Conservation (phyloP, 2,329 filamentous ascomycete genomes). For the Metarhizium humberi region DNA sequence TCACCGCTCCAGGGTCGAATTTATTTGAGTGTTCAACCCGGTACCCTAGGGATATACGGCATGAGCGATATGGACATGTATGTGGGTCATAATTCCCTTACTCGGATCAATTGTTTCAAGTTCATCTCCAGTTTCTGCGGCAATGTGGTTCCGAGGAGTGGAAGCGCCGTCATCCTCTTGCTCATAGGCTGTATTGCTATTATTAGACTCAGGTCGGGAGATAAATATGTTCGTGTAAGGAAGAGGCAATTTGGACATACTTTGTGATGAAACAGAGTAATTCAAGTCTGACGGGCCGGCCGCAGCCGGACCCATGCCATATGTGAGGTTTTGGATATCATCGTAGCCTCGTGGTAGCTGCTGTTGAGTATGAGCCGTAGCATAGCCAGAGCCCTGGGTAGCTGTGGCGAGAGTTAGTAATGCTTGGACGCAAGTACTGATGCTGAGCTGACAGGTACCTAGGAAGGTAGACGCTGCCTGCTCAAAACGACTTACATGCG, state of each 20-base stretch:
- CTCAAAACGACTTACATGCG: background rate
- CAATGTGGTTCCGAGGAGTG: background rate
- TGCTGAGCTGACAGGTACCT: background rate
- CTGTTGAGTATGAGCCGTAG: background rate
- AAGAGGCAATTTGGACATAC: background rate
- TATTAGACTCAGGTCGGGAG: background rate
- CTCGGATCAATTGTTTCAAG: constrained; percentile 25
- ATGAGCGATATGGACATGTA: background rate
- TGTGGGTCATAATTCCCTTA: constrained; percentile 13
- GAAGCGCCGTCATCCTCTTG: constrained; percentile 4
- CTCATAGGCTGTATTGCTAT: constrained; percentile 1
- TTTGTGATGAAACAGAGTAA: background rate
- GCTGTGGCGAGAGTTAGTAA: background rate
- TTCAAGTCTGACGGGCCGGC: background rate
- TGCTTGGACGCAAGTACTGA: background rate
- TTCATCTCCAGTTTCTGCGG: background rate
- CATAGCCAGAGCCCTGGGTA: background rate
- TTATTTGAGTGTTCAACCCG: constrained; percentile 26
- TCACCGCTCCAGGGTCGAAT: constrained; percentile 33
- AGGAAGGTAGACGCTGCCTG: background rate
- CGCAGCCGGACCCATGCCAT: background rate
- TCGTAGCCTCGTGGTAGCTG: background rate
- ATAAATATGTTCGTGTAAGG: background rate
- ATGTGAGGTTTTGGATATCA: background rate
- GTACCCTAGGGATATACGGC: constrained; percentile 22